Evolutionary conservation across 176 grass and related monocot genomes (phyloP).

Genomic region (Musa schizocarpa): DNA sequence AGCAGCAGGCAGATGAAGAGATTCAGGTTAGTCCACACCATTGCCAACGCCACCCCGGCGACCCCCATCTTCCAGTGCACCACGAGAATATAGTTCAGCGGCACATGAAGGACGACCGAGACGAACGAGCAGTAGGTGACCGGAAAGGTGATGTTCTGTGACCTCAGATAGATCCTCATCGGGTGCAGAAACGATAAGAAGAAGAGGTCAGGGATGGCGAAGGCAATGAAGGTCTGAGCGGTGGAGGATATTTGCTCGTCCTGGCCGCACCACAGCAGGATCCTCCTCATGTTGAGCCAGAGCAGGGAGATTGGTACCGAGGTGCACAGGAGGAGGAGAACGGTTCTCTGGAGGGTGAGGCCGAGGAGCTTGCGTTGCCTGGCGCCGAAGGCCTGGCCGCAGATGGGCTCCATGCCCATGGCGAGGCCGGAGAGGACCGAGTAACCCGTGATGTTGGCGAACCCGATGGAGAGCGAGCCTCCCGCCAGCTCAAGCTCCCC

Average conservation of each 20-base stretch:
- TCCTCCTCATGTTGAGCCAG: slow-evolving; percentile 36
- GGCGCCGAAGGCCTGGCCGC: slow-evolving; percentile 91
- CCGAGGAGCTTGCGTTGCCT: slow-evolving; percentile 54
- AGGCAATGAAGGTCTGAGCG: slow-evolving; percentile 60
- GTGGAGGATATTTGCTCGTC: slow-evolving; percentile 52
- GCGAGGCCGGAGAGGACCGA: slow-evolving; percentile 74
- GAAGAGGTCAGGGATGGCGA: slow-evolving; percentile 56
- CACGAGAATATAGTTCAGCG: slow-evolving; percentile 86
- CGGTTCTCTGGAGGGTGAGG: slow-evolving; percentile 71
- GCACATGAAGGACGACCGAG: slow-evolving; percentile 78
- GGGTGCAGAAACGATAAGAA: slow-evolving; percentile 86
- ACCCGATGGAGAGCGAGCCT: slow-evolving; percentile 70
- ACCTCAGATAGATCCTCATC: slow-evolving; percentile 78
- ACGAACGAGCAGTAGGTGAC: slow-evolving; percentile 87
- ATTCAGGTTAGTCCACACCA: slow-evolving; percentile 81
- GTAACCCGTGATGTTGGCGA: slow-evolving; percentile 98
- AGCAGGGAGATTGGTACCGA: slow-evolving; percentile 55
- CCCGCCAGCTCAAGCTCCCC: slow-evolving; percentile 78
- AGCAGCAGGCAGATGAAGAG: slow-evolving; percentile 60
- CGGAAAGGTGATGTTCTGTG: slow-evolving; percentile 70
- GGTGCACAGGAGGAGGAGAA: slow-evolving; percentile 64
- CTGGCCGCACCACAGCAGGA: slow-evolving; percentile 55
- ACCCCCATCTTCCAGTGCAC: slow-evolving; percentile 61
- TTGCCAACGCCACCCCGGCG: slow-evolving; percentile 74
- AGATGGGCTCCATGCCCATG: slow-evolving; percentile 98